Evolutionary conservation across 495 filamentous ascomycete genomes (phyloP), one percentile per base, ranked within the genome.

Genomic region (Echria macrotheca): DNA sequence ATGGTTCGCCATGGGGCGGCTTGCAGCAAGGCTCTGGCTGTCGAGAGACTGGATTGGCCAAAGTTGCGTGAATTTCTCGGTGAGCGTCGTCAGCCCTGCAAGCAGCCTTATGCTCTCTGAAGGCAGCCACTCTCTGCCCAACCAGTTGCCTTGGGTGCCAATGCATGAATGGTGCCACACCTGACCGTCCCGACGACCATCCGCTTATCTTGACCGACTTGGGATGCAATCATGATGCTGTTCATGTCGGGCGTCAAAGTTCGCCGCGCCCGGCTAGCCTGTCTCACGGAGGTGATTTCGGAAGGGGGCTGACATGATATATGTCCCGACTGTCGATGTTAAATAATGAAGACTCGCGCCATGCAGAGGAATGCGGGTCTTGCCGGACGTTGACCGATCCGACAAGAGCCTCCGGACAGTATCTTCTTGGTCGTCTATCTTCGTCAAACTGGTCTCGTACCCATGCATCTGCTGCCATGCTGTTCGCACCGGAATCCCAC

Each of bases 11-110:
- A 26, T 58, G 52, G 52, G 53, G 7, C 42, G 58, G 55, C 45
- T 14, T 25, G 21, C 4, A 23, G 26, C 26, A 50, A 46, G 55
- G 55, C 52, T 58, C 50, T 21, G 23, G 11, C 9, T 19, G 17
- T 5, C 11, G 14, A 15, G 25, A 8, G 18, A 29, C 21, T 7
- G 47, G 50, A 62, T 59, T 61, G 59, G 53, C 36, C 33, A 12
- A 40, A 6, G 4, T 9, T 8, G 4, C 8, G 37, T 8, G 8
- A 18, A 12, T 28, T 9, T 41, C 32, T 63, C 57, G 57, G 57
- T 60, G 57, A 58, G 45, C 5, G 21, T 48, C 26, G 54, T 52
- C 52, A 57, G 57, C 57, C 57, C 36, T 5, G 40, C 48, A 42
- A 45, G 51, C 46, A 55, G 52, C 57, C 57, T 46, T 37, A 28